phyloP scores from a whole-genome alignment of 441 rosid species.

The Omphalea diandra region DNA sequence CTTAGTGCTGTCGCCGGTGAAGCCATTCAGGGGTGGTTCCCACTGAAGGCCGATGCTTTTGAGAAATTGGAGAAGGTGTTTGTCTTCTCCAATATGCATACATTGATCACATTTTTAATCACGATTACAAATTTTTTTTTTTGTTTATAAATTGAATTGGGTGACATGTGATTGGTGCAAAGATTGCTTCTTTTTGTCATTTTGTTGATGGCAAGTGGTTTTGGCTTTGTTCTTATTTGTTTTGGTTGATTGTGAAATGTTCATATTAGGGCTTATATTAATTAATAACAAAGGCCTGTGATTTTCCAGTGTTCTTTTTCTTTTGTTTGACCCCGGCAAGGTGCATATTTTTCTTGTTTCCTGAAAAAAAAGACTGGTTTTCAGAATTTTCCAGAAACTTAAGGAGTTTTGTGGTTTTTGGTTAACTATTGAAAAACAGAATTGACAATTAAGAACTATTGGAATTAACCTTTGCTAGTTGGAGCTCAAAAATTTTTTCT shows the following conservation, averaged over 20 bases:
- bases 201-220: slow-evolving; percentile 8
- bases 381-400: background rate
- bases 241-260: background rate
- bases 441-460: too few species aligned
- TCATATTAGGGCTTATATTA: background rate
- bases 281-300: background rate
- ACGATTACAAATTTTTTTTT: background rate
- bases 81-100: background rate
- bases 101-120: background rate
- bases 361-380: too few species aligned
- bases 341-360: background rate
- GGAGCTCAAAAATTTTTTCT: background rate
- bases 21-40: slow-evolving; percentile 95
- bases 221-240: slow-evolving; percentile 3
- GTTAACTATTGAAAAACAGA: background rate
- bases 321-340: background rate
- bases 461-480: background rate
- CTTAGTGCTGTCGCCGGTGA: slow-evolving; percentile 90
- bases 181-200: slow-evolving; percentile 15
- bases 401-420: background rate
- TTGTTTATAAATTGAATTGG: background rate
- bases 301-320: background rate
- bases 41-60: slow-evolving; percentile 72
- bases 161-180: slow-evolving; percentile 15
- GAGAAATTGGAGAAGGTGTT: slow-evolving; percentile 98